These are phyloP conservation scores for Avena sativa DNA, from an alignment of 176 grass and related monocot genomes.

Conservation along the genomic window DNA sequence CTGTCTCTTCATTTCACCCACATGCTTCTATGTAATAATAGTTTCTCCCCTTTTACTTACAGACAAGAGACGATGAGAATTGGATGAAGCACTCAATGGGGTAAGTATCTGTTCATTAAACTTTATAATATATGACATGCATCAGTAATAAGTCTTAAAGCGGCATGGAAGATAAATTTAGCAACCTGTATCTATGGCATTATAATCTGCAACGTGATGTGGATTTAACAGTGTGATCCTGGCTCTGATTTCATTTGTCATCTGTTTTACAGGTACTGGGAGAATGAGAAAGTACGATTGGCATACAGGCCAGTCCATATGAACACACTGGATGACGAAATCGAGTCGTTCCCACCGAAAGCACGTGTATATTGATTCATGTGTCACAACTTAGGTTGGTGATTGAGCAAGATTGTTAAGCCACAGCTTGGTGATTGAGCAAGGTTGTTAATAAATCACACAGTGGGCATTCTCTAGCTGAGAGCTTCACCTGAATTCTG, in stretches of 20 bases:
- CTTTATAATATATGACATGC: not conserved
- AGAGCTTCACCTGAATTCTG: not conserved
- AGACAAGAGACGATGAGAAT: conserved; percentile 80
- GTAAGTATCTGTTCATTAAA: conserved; percentile 49
- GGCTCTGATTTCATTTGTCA: not conserved
- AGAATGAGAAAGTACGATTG: conserved; percentile 78
- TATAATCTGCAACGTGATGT: not conserved
- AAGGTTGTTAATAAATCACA: conserved; percentile 48
- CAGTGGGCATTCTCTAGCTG: conserved; percentile 37
- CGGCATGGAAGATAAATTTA: not conserved
- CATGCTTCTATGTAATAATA: not conserved
- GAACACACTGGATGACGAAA: conserved; percentile 82
- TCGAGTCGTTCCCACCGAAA: conserved; percentile 88
- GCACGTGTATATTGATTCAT: conserved; percentile 68
- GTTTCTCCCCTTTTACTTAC: conserved; percentile 28
- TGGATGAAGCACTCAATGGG: conserved; percentile 81
- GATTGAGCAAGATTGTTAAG: conserved; percentile 39
- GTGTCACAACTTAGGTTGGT: not conserved
- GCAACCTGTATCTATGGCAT: not conserved
- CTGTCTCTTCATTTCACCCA: not conserved
- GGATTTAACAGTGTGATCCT: not conserved
- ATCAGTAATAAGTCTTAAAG: not conserved
- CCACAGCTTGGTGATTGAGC: not conserved
- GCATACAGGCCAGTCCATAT: conserved; percentile 85
- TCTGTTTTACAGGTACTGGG: conserved; percentile 67